Evolutionary conservation across 1,139 yeast species (phyloP), one percentile per base, ranked within the genome.

Genomic region (Yamadazyma blattariae): DNA sequence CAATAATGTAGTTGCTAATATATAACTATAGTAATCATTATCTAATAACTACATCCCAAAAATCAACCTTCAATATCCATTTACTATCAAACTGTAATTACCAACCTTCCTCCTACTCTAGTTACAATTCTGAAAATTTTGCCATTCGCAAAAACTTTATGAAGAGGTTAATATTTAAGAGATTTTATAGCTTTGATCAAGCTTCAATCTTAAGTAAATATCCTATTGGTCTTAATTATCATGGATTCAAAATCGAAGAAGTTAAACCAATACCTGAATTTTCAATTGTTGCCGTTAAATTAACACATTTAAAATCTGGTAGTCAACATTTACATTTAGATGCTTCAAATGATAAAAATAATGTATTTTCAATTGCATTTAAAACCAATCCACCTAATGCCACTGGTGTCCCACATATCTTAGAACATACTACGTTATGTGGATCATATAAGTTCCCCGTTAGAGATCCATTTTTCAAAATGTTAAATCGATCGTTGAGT

Each of bases 401-500:
- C 24, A 86, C 96, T 2, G 99, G 99, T 11, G 87, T 92, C 4
- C 97, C 99, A 6, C 98, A 92, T 59, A 90, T 92, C 39, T 63
- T 92, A 41, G 97, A 92, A 56, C 98, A 92, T 56, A 90, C 97
- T 7, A 89, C 97, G 1, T 66, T 92, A 26, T 92, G 98, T 64
- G 99, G 98, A 3, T 87, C 96, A 1, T 68, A 74, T 40, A 85
- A 83, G 54, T 92, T 77, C 57, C 97, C 97, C 0, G 97, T 92
- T 2, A 71, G 97, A 48, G 98, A 92, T 59, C 98, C 99, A 3
- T 92, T 92, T 59, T 94, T 92, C 73, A 90, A 92, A 58, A 92
- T 92, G 98, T 70, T 92, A 39, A 92, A 90, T 55, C 67, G 97
- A 47, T 74, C 75, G 2, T 66, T 92, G 51, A 82, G 97, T 27